Base-by-base conservation (phyloP, 345 rosid species). In the Microcos paniculata region DNA sequence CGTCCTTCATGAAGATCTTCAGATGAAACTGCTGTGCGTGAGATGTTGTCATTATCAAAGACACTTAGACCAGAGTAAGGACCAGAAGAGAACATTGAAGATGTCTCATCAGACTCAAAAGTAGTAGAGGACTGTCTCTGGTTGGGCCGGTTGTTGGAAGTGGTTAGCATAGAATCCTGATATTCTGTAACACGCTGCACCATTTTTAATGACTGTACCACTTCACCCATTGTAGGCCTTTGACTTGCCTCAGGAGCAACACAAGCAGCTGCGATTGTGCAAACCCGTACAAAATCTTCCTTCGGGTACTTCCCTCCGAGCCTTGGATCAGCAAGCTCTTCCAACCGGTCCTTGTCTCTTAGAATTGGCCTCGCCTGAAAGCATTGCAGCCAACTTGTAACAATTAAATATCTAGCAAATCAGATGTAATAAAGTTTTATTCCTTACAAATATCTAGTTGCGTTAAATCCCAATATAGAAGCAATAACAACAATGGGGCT, bases 1-100 rank as follows among this genome's bases (percentile, higher is more conserved):
- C 99, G 85, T 62, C 98, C 99, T 89, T 93, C 98, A 71, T 90
- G 98, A 73, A 96, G 99, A 86, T 96, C 99, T 87, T 96, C 99
- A 1, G 98, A 96, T 82, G 85, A 90, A 77, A 87, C 89, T 9
- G 88, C 93, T 53, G 96, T 87, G 77, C 94, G 87, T 13, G 99
- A 86, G 69, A 95, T 70, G 80, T 86, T 89, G 45, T 93, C 97
- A 35, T 89, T 88, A 62, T 93, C 97, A 14, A 90, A 90, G 61
- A 84, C 89, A 74, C 96, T 88, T 74, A 93, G 61, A 75, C 99
- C 92, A 30, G 99, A 96, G 85, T 86, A 87, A 49, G 98, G 97
- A 81, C 98, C 99, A 8, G 99, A 96, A 6, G 99, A 96, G 91
- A 93, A 96, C 82, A 93, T 90, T 1, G 99, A 96, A 6, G 99